Percentiles rank a stretch among this genome's conserved stretches.
Evolutionary conservation across 768 basidiomycete genomes (phyloP).

Genomic region (Agaricus blazei): DNA sequence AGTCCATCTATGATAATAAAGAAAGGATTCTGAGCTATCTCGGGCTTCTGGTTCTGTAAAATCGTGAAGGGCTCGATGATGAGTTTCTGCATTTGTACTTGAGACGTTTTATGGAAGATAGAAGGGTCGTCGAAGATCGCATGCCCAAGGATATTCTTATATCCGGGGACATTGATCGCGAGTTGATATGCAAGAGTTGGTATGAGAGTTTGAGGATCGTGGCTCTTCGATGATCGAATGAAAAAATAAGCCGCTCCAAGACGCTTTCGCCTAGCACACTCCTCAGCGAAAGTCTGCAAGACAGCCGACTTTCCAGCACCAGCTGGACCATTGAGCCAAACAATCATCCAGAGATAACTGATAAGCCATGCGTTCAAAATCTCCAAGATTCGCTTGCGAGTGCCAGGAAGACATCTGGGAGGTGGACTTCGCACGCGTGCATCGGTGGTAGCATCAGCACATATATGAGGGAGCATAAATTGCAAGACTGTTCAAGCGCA

Average conservation of each 20-base stretch:
- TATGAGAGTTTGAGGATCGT: neutral
- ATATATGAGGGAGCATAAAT: neutral
- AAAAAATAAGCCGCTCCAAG: conserved; percentile 10
- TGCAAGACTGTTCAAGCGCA: neutral
- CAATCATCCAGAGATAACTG: neutral
- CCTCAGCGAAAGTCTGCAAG: conserved; percentile 5
- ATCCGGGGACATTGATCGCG: neutral
- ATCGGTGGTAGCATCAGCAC: neutral
- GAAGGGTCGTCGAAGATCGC: neutral
- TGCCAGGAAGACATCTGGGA: neutral
- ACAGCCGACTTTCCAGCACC: conserved; percentile 11
- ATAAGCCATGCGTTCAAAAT: neutral
- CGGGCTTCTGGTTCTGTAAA: neutral
- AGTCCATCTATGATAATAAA: conserved; percentile 8
- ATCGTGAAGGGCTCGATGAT: neutral
- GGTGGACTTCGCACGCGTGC: neutral
- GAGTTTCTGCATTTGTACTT: conserved; percentile 2
- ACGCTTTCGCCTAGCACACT: neutral
- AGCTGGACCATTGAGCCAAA: conserved; percentile 8
- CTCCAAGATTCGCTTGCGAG: neutral
- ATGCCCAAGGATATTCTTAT: neutral
- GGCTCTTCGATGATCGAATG: neutral
- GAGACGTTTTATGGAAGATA: conserved; percentile 3
- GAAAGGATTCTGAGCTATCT: neutral
- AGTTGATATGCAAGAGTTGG: conserved; percentile 9